A percentile compares a stretch with the other conserved stretches of the same genome.
Evolutionary conservation across 1,284 basidiomycete genomes (phyloP).

Genomic region (Acaromyces ingoldii): DNA sequence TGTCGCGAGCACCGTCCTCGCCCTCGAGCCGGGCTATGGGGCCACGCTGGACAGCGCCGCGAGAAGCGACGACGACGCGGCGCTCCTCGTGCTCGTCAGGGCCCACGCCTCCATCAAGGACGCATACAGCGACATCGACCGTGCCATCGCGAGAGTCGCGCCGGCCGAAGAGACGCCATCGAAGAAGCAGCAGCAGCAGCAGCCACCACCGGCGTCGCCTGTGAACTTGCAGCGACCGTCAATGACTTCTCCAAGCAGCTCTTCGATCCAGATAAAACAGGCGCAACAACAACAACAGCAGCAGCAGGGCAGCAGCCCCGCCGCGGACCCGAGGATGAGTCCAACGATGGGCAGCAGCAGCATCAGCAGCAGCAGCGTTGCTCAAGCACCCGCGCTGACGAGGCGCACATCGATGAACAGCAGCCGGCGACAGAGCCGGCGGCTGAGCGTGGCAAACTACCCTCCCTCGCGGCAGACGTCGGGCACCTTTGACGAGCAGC

Average conservation of each 20-base stretch:
- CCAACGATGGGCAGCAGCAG: too few species aligned
- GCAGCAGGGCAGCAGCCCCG: background rate
- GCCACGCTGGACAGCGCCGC: conserved; percentile 11
- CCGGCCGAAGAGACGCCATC: background rate
- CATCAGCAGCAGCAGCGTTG: too few species aligned
- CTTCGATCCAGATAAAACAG: too few species aligned
- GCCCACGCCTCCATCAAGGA: background rate
- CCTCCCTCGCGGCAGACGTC: too few species aligned
- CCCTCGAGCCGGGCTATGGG: conserved; percentile 20
- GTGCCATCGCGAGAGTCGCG: background rate
- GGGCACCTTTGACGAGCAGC: too few species aligned
- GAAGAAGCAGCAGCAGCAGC: background rate
- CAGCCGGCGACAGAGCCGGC: too few species aligned
- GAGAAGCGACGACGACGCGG: conserved; percentile 13
- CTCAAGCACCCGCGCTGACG: too few species aligned
- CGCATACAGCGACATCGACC: background rate
- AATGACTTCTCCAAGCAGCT: too few species aligned
- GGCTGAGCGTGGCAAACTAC: too few species aligned
- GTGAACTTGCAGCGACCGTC: background rate
- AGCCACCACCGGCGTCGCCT: background rate
- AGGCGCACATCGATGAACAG: too few species aligned
- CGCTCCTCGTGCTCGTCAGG: conserved; percentile 9
- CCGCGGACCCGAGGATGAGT: too few species aligned
- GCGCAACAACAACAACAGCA: background rate
- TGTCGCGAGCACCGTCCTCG: conserved; percentile 8